Percentiles rank a stretch among this genome's conserved stretches.
Evolutionary conservation across 129 eudicot species (phyloP).

Genomic region (Saposhnikovia divaricata): DNA sequence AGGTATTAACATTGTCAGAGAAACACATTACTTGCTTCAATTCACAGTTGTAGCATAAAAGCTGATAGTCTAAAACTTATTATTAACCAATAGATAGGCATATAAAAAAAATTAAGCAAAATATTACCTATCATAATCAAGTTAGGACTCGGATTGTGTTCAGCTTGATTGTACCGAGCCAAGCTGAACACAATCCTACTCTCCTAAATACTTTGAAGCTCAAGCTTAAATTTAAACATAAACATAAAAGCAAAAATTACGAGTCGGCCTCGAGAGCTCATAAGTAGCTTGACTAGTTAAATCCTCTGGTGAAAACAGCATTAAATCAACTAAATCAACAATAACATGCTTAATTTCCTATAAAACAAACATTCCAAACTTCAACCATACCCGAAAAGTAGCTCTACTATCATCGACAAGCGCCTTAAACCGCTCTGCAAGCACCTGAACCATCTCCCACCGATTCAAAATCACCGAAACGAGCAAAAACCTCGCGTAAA

Average conservation of each 20-base stretch:
- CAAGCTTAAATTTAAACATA: background rate
- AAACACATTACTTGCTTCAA: no score
- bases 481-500: conserved; percentile 91
- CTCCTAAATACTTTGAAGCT: no score
- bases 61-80: no score
- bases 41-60: no score
- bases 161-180: no score
- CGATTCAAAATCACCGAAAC: conserved; percentile 72
- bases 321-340: background rate
- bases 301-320: background rate
- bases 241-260: background rate
- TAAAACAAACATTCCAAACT: background rate
- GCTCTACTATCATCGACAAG: conserved; percentile 63
- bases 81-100: no score
- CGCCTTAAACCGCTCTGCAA: conserved; percentile 54
- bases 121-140: no score
- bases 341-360: background rate
- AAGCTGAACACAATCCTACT: no score
- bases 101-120: no score
- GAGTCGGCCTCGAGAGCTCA: background rate
- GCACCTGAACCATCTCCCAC: conserved; percentile 59
- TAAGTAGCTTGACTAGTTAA: background rate
- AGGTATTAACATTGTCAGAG: no score
- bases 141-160: no score
- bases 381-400: conserved; percentile 52